These are phyloP conservation scores for Nymphaea colorata DNA, from an alignment of 164 flowering plant genomes.

Conservation along the genomic window DNA sequence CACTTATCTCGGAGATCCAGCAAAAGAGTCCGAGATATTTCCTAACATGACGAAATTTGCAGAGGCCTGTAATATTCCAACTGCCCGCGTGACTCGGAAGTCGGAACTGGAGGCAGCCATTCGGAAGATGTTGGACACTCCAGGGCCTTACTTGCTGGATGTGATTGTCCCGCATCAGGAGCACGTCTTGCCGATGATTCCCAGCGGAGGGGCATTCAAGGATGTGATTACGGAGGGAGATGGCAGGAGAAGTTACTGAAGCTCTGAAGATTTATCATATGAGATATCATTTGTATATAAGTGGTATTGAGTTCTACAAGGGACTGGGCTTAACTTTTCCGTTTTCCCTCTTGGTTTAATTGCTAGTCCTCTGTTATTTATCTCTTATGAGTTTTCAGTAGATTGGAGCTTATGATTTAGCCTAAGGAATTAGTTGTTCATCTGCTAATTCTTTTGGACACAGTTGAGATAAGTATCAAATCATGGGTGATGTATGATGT, in stretches of 20 bases:
- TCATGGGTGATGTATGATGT: no score
- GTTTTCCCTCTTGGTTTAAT: no score
- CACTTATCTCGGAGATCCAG: slow-evolving; percentile 48
- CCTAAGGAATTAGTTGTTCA: no score
- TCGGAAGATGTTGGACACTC: slow-evolving; percentile 48
- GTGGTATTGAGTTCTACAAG: no score
- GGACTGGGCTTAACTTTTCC: no score
- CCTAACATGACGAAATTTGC: slow-evolving; percentile 50
- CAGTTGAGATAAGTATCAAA: no score
- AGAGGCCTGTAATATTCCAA: slow-evolving; percentile 46
- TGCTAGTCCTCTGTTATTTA: no score
- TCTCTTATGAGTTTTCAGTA: no score
- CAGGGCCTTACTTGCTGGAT: slow-evolving; percentile 51
- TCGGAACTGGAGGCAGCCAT: slow-evolving; percentile 38
- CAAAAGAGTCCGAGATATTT: slow-evolving; percentile 35
- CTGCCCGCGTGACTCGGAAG: slow-evolving; percentile 40
- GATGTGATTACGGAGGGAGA: slow-evolving; percentile 50
- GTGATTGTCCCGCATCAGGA: slow-evolving; percentile 63
- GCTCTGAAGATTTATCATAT: no score
- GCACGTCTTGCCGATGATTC: slow-evolving; percentile 64
- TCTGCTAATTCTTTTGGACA: no score
- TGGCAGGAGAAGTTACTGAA: slow-evolving; percentile 33
- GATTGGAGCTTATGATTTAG: no score
- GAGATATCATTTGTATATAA: no score
- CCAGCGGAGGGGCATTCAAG: slow-evolving; percentile 48